phyloP scores from a whole-genome alignment of 139 green algal genomes.

The Nannochloris sp. region DNA sequence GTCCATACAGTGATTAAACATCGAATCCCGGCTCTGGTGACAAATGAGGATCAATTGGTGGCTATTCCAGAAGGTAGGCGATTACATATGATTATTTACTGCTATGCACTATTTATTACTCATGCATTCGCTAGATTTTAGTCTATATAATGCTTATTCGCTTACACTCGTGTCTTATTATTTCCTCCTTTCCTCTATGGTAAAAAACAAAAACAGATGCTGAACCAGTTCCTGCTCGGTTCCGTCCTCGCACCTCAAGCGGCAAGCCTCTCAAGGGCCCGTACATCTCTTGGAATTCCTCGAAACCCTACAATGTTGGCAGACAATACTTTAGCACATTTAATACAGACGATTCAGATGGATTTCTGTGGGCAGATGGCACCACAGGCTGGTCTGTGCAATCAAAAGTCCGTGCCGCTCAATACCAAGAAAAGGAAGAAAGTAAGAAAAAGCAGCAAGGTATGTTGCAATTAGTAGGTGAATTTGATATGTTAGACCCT shows the following conservation, averaged over 20 bases:
- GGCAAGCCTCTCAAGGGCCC: background rate
- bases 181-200: background rate
- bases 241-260: background rate
- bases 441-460: too few relatives aligned
- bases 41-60: background rate
- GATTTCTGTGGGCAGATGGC: background rate
- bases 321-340: background rate
- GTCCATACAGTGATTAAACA: background rate
- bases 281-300: background rate
- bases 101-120: background rate
- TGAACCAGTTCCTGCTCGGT: background rate
- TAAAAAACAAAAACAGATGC: background rate
- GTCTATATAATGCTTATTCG: too few relatives aligned
- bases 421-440: too few relatives aligned
- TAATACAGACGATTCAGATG: background rate
- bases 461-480: too few relatives aligned
- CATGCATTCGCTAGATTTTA: background rate
- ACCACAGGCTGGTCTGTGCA: background rate
- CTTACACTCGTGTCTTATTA: too few relatives aligned
- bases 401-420: background rate
- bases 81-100: background rate
- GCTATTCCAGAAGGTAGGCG: background rate
- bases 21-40: background rate
- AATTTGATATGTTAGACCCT: too few relatives aligned
- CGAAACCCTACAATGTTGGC: background rate